Base-by-base conservation (phyloP, 257 asterid genomes). In the Pogostemon cablin region DNA sequence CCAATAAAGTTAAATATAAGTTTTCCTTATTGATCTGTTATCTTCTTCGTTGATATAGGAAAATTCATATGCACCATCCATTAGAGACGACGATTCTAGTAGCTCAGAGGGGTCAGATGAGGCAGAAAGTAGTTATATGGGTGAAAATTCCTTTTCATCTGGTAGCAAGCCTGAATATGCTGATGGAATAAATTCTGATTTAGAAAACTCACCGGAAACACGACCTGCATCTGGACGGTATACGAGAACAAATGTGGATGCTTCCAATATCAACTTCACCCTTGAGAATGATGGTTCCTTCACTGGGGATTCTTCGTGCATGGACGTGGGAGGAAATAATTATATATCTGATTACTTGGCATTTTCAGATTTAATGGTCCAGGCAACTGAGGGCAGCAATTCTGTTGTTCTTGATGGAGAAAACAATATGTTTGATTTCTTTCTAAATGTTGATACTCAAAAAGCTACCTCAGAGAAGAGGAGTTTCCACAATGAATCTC, bases 101-200 rank as follows among this genome's bases (percentile, higher is more conserved):
- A 76, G 77, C 77, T 92, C 96, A 6, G 93, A 86, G 5, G 90
- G 73, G 78, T 92, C 96, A 2, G 95, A 92, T 42, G 98, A 91
- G 83, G 97, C 90, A 41, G 96, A 92, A 76, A 92, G 96, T 78
- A 81, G 90, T 75, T 92, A 85, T 54, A 78, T 76, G 88, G 95
- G 92, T 61, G 84, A 76, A 65, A 82, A 77, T 66, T 73, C 79
- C 25, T 74, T 79, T 73, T 72, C 84, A n/a, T 70, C 83, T 53
- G 65, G 67, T 57, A 54, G 69, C 76, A 80, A 83, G 72, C 71
- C 59, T 65, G 87, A 82, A 17, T 59, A 73, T 76, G 70, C 80
- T 54, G 77, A 71, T 57, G 78, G 57, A 44, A 72, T 69, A 61
- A 70, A 83, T 69, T 74, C 81, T n/a, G 82, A 82, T 25, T 35